Conservation (phyloP, 345 rosid species). For the Acer saccharum region DNA sequence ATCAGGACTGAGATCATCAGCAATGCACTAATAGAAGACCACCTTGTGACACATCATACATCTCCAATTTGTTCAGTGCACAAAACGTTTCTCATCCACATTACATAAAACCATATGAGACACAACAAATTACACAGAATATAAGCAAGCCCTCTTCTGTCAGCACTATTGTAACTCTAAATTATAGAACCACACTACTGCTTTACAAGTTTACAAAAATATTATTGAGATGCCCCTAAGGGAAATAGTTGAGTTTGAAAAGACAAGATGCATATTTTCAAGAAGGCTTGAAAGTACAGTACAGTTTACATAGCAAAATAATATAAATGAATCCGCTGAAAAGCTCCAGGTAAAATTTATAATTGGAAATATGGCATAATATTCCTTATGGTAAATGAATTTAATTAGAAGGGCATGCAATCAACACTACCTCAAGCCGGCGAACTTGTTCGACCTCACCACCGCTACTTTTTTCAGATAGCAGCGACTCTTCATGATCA, state of each 20-base stretch:
- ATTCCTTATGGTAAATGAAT: conserved; percentile 4
- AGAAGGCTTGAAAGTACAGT: background rate
- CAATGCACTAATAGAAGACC: conserved; percentile 5
- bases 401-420: conserved; percentile 4
- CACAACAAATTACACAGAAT: background rate
- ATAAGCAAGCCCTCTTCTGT: background rate
- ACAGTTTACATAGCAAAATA: background rate
- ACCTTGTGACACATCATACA: background rate
- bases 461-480: conserved; percentile 44
- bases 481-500: conserved; percentile 35
- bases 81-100: background rate
- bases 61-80: background rate
- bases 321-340: background rate
- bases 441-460: conserved; percentile 47
- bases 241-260: background rate
- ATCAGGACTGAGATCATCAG: background rate
- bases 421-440: conserved; percentile 78
- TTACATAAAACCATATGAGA: background rate
- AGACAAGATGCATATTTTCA: background rate
- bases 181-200: background rate
- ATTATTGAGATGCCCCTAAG: background rate
- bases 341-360: background rate
- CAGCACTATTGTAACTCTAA: background rate
- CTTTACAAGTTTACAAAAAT: background rate
- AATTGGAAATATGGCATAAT: background rate